Base-by-base conservation (phyloP, 345 rosid genomes). In the Camelina neglecta region DNA sequence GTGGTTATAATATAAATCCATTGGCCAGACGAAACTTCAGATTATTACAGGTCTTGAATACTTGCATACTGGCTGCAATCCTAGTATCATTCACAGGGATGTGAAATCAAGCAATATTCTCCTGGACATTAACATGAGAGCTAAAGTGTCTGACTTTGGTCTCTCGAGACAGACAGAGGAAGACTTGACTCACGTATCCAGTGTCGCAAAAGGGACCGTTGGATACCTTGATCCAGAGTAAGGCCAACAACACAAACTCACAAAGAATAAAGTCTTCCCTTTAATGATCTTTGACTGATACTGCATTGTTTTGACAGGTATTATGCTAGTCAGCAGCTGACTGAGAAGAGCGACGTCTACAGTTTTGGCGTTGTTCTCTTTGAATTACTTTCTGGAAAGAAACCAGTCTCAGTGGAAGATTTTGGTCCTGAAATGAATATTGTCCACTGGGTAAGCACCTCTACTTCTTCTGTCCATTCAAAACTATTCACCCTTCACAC, bases 161-260 rank as follows among this genome's bases (percentile, higher is more conserved):
- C 99, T 96, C 74, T 96, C 99, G 8, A 89, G 89, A 67, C 98
- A 92, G 81, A 85, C 98, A 70, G 98, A 91, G 16, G 98, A 93
- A 54, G 99, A 93, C 76, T 77, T 93, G 60, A 89, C 99, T 50
- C 97, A 93, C 36, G 78, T 93, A 50, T 93, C 99, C 16, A 96
- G 99, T 47, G 90, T 85, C n/a, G 98, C 96, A 2, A 83, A 91
- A 75, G 99, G 98, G 45, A 91, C 98, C 0, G 92, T 93, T 0
- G 99, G 99, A 74, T 93, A 96, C 84, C 89, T 93, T 20, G 98
- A 96, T 77, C 99, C 99, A 50, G 92, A 89, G 99, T 95, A 90
- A 85, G 87, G 41, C 76, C 62, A 72, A 54, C 2, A 36, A 42
- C 58, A 55, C 11, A 70, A 21, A 6, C 56, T 47, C 8, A 2